Base-by-base conservation (phyloP, 2,329 filamentous ascomycete species). In the Bipolaris gigantea region DNA sequence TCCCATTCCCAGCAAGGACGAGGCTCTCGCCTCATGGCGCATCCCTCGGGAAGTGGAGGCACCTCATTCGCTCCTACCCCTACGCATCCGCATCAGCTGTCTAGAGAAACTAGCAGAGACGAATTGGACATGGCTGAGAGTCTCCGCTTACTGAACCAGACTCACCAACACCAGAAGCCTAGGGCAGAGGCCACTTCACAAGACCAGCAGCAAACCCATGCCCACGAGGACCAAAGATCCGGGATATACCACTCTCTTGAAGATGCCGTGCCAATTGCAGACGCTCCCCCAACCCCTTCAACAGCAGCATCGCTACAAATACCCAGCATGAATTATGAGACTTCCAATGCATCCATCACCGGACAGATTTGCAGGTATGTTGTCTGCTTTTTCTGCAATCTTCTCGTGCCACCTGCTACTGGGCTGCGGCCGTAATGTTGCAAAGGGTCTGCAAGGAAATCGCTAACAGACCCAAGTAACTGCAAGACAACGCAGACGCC, bases 401-500 rank as follows among this genome's bases (percentile, higher is more conserved):
- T 25, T 25, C 21, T 45, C 48, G 34, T 13, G 16, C 40, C 16
- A 40, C 21, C 45, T 41, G 9, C 53, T 34, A 44, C 41, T 46
- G 34, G 34, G 41, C 30, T 35, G 39, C 39, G 49, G 23, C 58
- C 32, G 35, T 38, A 27, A 40, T 51, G 36, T 54, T 30, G 39
- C 39, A 41, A 48, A 43, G 36, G 18, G 32, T 50, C 34, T 36
- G 54, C 54, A 50, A 21, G 46, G 23, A 50, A 42, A 30, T 47
- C 46, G 56, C 63, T 67, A 50, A 67, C 58, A 38, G 34, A 40
- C 45, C 57, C 48, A 61, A 99, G 94, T 73, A 99, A 99, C 76
- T 99, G 94, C 73, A 89, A 88, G 53, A 97, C 94, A 15, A 97
- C 92, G 48, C 87, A 89, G 73, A 99, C 94, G 42, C 94, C 94